Evolutionary conservation across 2,329 filamentous ascomycete species (phyloP), one percentile per base, ranked within the genome.

Genomic region (Tolypocladium album): DNA sequence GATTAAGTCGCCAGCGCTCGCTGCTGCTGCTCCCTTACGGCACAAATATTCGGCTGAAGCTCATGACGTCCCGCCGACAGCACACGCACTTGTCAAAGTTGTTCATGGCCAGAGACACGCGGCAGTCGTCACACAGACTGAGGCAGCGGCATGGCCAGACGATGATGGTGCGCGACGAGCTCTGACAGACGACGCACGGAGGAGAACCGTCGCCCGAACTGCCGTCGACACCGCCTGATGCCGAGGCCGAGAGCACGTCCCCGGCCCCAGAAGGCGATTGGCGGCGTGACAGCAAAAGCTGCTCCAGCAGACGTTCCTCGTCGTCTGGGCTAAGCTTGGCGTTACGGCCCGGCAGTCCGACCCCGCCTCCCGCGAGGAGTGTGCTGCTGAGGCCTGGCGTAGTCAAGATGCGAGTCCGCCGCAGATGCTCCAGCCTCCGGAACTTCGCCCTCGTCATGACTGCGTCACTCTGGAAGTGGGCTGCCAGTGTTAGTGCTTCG

Each of bases 1-100:
- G 11, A 55, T 2, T 20, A n/a, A 38, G 11, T 55, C 20, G 11
- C 20, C 4, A 6, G 15, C 9, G 59, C 45, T 45, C 2, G 60
- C 42, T 45, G 24, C 38, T 58, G 57, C 27, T 60, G 59, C 43
- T 43, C 43, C 12, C 17, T 61, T 58, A 67, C 3, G 94, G 94
- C 47, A 97, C 92, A 78, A 89, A 99, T 62, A 99, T 85, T 66
- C 91, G 85, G 65, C 90, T 92, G 73, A 96, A 97, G 59, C 92
- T 94, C 59, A 86, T 84, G 38, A 97, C 91, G 67, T 94, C 89
- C 60, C 90, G 85, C 57, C 94, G 83, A 72, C 94, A 97, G 68
- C 93, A 97, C 45, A 97, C 92, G 71, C 94, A 99, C 70, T 90
- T 95, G 64, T 92, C 90, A 71, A 96, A 97, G 72, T 97, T 97